Percentiles rank a stretch among this genome's conserved stretches.
Conservation (phyloP, 1,284 basidiomycete genomes). For the Boletellus deceptivus region DNA sequence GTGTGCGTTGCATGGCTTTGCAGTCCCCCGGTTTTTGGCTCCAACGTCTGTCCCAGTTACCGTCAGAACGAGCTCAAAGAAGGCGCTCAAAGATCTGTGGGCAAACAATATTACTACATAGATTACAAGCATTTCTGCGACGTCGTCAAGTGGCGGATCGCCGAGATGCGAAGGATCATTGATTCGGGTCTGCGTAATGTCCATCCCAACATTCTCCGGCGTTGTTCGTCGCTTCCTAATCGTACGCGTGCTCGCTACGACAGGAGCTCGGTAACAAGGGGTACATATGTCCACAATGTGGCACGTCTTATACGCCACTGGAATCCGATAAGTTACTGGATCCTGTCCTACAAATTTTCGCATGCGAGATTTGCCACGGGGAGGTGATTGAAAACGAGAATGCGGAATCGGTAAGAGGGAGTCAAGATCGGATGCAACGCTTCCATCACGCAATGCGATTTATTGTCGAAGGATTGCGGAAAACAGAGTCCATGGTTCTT, state of each 20-base stretch:
- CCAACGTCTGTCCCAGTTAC: conserved; percentile 47
- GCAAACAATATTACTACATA: conserved; percentile 93
- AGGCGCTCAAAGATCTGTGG: conserved; percentile 76
- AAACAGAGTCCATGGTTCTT: conserved; percentile 84
- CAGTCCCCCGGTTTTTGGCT: conserved; percentile 7
- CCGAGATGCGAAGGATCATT: conserved; percentile 90
- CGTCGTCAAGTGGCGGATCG: conserved; percentile 96
- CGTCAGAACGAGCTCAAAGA: conserved; percentile 85
- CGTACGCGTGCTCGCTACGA: conserved; percentile 1
- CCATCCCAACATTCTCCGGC: conserved; percentile 22
- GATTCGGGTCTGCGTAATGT: conserved; percentile 87
- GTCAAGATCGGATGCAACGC: conserved; percentile 92
- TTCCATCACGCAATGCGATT: conserved; percentile 92
- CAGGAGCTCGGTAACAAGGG: conserved; percentile 95
- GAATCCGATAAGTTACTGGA: conserved; percentile 86
- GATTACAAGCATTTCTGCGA: conserved; percentile 95
- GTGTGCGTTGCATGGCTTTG: conserved; percentile 54
- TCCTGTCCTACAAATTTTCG: conserved; percentile 56
- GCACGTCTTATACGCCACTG: conserved; percentile 80
- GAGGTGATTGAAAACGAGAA: conserved; percentile 93
- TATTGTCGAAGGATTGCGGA: conserved; percentile 83
- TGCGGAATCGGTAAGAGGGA: conserved; percentile 77
- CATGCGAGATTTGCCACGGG: conserved; percentile 75
- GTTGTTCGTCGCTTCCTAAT: conserved; percentile 4
- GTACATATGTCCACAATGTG: conserved; percentile 91